Conservation (phyloP, 352 stramenopile genomes). For the Phytophthora nicotianae region DNA sequence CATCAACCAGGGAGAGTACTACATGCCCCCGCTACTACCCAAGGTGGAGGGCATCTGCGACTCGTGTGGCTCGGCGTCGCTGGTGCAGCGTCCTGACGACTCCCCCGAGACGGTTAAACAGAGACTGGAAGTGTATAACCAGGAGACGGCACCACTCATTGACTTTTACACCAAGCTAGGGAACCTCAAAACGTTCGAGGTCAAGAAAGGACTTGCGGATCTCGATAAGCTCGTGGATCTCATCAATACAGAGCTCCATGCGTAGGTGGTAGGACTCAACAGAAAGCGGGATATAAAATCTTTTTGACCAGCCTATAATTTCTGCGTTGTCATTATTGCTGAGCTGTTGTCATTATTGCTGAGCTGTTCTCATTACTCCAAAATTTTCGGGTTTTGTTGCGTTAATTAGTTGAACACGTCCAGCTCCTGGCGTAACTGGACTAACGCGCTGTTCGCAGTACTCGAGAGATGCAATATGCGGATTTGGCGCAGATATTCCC, state of each 20-base stretch:
- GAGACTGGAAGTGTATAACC: constrained; percentile 88
- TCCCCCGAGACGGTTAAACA: constrained; percentile 79
- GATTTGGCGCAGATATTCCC: constrained; percentile 27
- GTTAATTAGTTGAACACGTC: constrained; percentile 13
- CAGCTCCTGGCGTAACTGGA: constrained; percentile 26
- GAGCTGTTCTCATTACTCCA: constrained; percentile 14
- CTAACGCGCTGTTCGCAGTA: constrained; percentile 22
- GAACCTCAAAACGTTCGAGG: constrained; percentile 81
- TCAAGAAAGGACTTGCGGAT: constrained; percentile 86
- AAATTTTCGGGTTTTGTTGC: constrained; percentile 9
- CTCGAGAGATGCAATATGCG: constrained; percentile 26
- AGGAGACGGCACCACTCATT: constrained; percentile 87
- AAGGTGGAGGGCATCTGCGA: constrained; percentile 84
- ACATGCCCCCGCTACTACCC: constrained; percentile 91
- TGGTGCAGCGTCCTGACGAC: constrained; percentile 87
- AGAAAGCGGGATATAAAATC: background rate
- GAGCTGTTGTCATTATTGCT: constrained; percentile 21
- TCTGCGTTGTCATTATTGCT: constrained; percentile 22
- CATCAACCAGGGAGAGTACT: constrained; percentile 87
- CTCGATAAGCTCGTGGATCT: constrained; percentile 77
- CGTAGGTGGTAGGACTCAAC: constrained; percentile 29
- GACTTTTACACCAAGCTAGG: constrained; percentile 87
- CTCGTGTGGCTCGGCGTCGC: constrained; percentile 68
- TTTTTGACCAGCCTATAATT: constrained; percentile 1
- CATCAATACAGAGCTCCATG: constrained; percentile 64